Evolutionary conservation across 2,329 filamentous ascomycete genomes (phyloP).

Genomic region (Penicillium sp.): DNA sequence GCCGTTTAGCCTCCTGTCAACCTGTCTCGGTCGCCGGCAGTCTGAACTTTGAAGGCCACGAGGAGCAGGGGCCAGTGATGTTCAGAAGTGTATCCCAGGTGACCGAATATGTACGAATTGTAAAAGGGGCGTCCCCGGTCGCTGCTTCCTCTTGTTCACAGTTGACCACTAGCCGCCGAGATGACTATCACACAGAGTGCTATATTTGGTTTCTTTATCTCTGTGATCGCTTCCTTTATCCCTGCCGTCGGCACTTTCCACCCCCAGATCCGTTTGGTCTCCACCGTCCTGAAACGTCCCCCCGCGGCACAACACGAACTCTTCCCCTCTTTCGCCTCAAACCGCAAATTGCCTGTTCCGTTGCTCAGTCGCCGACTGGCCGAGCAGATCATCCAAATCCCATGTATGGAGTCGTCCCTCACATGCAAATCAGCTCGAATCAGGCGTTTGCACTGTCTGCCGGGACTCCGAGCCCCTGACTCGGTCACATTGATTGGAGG

Average conservation of each 20-base stretch:
- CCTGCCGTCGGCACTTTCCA: background rate
- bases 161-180: no score
- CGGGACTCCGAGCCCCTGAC: no score
- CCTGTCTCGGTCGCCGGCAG: background rate
- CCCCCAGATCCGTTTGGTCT: background rate
- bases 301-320: background rate
- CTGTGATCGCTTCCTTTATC: no score
- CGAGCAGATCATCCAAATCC: no score
- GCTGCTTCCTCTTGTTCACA: background rate
- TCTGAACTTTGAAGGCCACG: background rate
- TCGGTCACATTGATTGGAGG: no score
- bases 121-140: background rate
- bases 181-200: no score
- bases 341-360: background rate
- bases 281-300: background rate
- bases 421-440: background rate
- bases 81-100: background rate
- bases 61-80: background rate
- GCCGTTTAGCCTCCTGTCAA: background rate
- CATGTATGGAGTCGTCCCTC: background rate
- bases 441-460: no score
- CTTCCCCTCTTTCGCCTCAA: no score
- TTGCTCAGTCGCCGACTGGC: no score
- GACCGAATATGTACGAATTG: background rate
- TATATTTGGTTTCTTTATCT: background rate